Evolutionary conservation across 306 rosid species (phyloP), one percentile per base, ranked within the genome.

Genomic region (Hippophae gyantsensis): DNA sequence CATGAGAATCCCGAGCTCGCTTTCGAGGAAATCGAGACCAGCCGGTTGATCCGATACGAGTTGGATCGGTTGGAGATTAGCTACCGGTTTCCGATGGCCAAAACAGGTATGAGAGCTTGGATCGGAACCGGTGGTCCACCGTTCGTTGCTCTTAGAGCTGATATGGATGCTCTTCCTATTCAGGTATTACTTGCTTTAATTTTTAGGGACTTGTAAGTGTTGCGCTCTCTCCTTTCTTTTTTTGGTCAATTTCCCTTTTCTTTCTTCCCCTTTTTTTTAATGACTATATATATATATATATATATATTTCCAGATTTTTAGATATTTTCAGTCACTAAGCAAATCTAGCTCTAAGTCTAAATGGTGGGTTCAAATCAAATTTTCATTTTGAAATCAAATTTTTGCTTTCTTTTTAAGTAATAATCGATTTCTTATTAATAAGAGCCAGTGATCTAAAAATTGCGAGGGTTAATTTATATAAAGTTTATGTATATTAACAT

Each of bases 141-240:
- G 50, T 87, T 83, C 70, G 96, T 90, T 43, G 96, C 96, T 7
- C 62, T 90, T 69, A 76, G 98, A 72, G 98, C 98, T 52, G 98
- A 90, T 82, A 87, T 90, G 98, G 98, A 90, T 53, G 96, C 98
- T n/a, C 95, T 87, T 45, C 98, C 98, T 2, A 87, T 90, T 42
- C 96, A 90, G 96, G 98, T 83, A 27, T n/a, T 11, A 13, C 47
- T 10, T 6, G 13, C 6, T 6, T 43, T 11, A 10, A 11, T 50
- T 13, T 12, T 3, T 5, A 27, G 8, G n/a, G 4, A 8, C 40
- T 26, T 7, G 10, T 10, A 55, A 25, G 10, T 23, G 3, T 12
- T 2, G n/a, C 25, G 3, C 32, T 14, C 1, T 12, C 8, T 12
- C 14, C 3, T 32, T 27, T 1, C 4, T 3, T 27, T 27, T 3